Evolutionary conservation across 768 basidiomycete genomes (phyloP), one percentile per base, ranked within the genome.

Genomic region (Calocybe gangraenosa): DNA sequence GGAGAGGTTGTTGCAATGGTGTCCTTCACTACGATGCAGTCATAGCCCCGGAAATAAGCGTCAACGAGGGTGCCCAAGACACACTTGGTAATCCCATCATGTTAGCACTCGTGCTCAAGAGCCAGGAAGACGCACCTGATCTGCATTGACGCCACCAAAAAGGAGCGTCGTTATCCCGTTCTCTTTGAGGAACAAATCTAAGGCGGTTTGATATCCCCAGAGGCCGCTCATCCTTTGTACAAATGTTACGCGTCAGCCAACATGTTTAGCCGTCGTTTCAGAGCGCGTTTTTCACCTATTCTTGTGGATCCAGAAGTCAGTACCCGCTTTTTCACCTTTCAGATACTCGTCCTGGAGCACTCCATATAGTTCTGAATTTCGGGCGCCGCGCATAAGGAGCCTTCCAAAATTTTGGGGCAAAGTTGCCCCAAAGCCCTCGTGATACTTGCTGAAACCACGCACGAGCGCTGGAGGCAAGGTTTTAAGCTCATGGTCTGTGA

Each of bases 241-340:
- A 28, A 21, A 23, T 9, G 14, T 25, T 14, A 38, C 14, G n/a
- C n/a, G n/a, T n/a, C n/a, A n/a, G n/a, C n/a, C 30, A 28, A 28
- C 35, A 18, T 3, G 37, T 36, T 8, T 17, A 7, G 28, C 13
- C 44, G 13, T 48, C 46, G 28, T 44, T 14, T 14, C 6, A 31
- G 25, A 33, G 8, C 35, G 17, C 9, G 20, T 49, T 35, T 48
- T 28, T 21, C 32, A 78, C 81, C 82, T 65, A 60, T 84, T 85
- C 61, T 84, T 86, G 59, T 84, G 78, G 40, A 85, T 79, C 82
- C 82, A 84, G 49, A 82, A 70, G 59, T 86, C 82, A 8, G 79
- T 81, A 0, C 81, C 81, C 5, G 59, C 63, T 10, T 71, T 62
- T 48, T 69, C 63, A 14, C 82, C 82, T 40, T 73, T 66, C 42